Evolutionary conservation across 2,329 filamentous ascomycete species (phyloP), one percentile per base, ranked within the genome.

Genomic region (Gremmenia infestans): DNA sequence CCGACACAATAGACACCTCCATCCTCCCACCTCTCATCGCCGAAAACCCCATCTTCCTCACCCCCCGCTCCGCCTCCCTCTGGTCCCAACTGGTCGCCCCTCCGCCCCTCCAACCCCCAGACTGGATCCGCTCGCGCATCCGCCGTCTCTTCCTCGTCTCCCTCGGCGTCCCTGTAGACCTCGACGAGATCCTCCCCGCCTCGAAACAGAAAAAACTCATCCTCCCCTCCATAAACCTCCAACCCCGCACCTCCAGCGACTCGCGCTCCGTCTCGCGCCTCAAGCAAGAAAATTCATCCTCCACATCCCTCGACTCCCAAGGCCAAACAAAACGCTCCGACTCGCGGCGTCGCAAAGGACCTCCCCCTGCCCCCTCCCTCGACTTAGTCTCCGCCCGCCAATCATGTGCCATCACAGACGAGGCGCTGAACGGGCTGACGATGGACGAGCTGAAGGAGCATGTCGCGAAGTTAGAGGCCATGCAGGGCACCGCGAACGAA

Each of bases 181-280:
- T 99, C 0, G 94, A 99, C 72, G 94, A 99, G 75, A 97, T 99
- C 54, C 82, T 99, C 7, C 94, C 94, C 0, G 92, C 93, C 0
- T 96, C 90, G 12, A 97, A 97, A 73, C 94, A 99, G 72, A 97
- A 97, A 80, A 97, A 97, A 71, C 85, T 99, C 17, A 82, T 99
- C 4, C 81, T 99, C 1, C 94, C 94, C 0, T 96, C 92, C 5
- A 86, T 94, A 17, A 64, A 69, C 23, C 66, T 76, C 17, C 75
- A 76, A 54, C 72, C 74, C 50, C 76, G 81, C 42, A 79, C 75
- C 17, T 85, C 82, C 3, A 75, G 74, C 25, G 81, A 85, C 57
- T 78, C 76, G 14, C 74, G 63, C 43, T 63, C 63, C 17, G 60
- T 65, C 45, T 61, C 61, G 7, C 65, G 67, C n/a, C 50, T 69